phyloP scores from a whole-genome alignment of 345 rosid genomes.

The Odontarrhena argentea region DNA sequence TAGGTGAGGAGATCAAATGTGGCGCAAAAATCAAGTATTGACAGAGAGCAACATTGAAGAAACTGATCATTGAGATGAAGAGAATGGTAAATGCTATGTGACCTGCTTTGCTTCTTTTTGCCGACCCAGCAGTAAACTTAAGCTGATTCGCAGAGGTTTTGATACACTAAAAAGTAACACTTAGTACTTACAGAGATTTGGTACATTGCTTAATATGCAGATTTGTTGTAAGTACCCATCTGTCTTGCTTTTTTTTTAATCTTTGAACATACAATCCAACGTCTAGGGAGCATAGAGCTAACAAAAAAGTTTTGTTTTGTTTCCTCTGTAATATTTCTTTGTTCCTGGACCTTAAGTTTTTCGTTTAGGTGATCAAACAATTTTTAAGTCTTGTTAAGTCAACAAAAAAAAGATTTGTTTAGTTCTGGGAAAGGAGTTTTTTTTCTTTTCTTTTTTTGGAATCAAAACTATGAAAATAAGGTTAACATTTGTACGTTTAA shows the following conservation, averaged over 20 bases:
- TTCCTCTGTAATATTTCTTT: not conserved
- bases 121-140: no score
- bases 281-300: not conserved
- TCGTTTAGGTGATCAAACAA: not conserved
- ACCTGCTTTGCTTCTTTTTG: slow-evolving; percentile 2
- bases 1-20: slow-evolving; percentile 87
- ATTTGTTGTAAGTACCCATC: not conserved
- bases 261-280: not conserved
- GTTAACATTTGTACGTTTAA: slow-evolving; percentile 61
- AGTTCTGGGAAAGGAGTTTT: no score
- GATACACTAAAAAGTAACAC: no score
- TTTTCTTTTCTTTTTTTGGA: no score
- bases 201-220: no score
- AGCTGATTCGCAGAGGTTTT: no score
- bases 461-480: not conserved
- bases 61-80: slow-evolving; percentile 77
- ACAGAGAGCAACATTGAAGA: slow-evolving; percentile 83
- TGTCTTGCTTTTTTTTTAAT: no score
- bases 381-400: not conserved
- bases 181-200: no score
- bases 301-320: not conserved
- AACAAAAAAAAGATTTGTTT: slow-evolving; percentile 2
- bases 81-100: slow-evolving; percentile 73
- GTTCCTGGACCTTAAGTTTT: not conserved
- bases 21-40: slow-evolving; percentile 81